Evolutionary conservation across 1,284 basidiomycete species (phyloP), one percentile per base, ranked within the genome.

Genomic region (Coriolopsis trogii): DNA sequence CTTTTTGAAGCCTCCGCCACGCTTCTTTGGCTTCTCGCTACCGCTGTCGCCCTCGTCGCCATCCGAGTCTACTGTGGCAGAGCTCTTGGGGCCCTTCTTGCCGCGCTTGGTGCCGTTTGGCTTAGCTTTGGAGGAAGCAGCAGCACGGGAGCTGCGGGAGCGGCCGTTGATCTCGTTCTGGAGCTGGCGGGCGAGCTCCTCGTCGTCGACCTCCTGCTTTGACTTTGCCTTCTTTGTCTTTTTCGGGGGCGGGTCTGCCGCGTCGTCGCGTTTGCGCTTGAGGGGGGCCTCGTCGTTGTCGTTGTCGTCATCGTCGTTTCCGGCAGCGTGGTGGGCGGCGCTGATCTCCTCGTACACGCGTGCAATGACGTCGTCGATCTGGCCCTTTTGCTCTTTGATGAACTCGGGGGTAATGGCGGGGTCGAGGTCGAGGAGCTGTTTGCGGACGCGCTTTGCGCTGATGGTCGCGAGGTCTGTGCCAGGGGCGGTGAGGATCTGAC

Each of bases 371-470:
- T 64, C 63, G 65, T 89, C 82, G 38, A 91, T 75, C 18, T 75
- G 77, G 10, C 70, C 66, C 63, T 82, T 87, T 67, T 84, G 72
- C 58, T 78, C 75, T 59, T 79, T 84, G 46, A 90, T 60, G 53
- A 78, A 71, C 37, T 82, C 80, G 18, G 75, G 49, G 5, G 83
- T 81, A 42, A 89, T 63, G 7, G 73, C 68, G 23, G 79, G 70
- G 53, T 80, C 76, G 49, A 76, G 66, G 45, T 75, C 77, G 53
- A 81, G 66, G 36, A 91, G 73, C 64, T 81, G 77, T 56, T 82
- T 82, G 57, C 89, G 79, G 61, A 91, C 89, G 71, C 84, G 82
- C 71, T 87, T 90, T 46, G 88, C 88, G 63, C 84, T 88, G 69
- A 91, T 88, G 37, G 84, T 87, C 38, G 73, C 56, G 60, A 91